Evolutionary conservation across 2,329 filamentous ascomycete genomes (phyloP), one percentile per base, ranked within the genome.

Genomic region (Cephalotrichum gorgonifer): DNA sequence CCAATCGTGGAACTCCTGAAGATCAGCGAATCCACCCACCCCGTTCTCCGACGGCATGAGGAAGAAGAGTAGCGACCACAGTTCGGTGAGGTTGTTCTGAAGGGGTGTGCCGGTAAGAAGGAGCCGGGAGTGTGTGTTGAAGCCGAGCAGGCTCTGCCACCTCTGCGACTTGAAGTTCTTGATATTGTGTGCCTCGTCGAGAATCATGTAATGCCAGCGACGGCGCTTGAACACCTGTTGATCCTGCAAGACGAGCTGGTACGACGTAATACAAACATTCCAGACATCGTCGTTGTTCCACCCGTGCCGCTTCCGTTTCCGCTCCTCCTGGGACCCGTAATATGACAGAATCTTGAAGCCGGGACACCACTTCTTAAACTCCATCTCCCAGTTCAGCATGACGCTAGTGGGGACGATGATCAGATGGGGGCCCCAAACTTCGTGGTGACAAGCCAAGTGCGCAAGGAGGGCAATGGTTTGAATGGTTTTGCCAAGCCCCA

Each of bases 351-450:
- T 95, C 63, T 96, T 97, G 74, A 98, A 98, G 0, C 93, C 91
- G 3, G 94, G 93, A 50, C 90, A 88, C 81, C 91, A 98, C 64
- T 98, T 98, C 62, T 97, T 97, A 75, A 98, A 98, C 66, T 98
- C 93, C 86, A 97, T 97, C 64, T 98, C 94, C 93, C 93, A 98
- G 62, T 98, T 98, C 55, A 98, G 79, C 76, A 98, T 96, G 44
- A 98, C 94, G 65, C 90, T 97, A 2, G 93, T 98, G 1, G 93
- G 93, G 2, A 98, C 93, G 52, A 98, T 86, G 44, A 98, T 88
- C 23, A 98, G 72, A 70, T 98, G 93, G 1, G 93, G 89, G 0
- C 94, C 93, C 94, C 93, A 98, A 5, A 95, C 82, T 59, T 89
- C 81, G 61, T 95, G 86, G 35, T 88, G 78, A 53, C 90, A 90